Evolutionary conservation across 305 asterid genomes (phyloP), one percentile per base, ranked within the genome.

Genomic region (Solanum hybrid): DNA sequence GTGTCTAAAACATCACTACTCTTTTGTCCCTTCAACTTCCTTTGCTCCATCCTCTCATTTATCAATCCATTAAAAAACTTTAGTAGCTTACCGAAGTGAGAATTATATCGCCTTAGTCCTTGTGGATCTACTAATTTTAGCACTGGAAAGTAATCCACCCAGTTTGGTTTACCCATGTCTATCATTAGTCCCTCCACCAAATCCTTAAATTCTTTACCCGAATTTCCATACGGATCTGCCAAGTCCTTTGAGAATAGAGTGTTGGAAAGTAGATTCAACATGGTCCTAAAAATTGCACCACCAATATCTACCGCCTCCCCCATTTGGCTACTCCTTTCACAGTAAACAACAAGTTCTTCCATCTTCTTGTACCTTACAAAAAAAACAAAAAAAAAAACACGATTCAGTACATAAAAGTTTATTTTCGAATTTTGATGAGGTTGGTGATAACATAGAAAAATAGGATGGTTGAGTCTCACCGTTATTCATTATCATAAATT

Each of bases 221-320:
- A 89, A 24, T 88, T 90, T 6, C 89, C 86, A 7, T 85, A 91
- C 0, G 92, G 91, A 20, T 82, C 91, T 0, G 78, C 37, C 13
- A 90, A 34, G 28, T 93, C 93, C 11, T 33, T 88, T 0, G 95
- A 93, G 11, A 93, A 91, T 0, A 93, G 77, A 4, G 92, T 90
- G 10, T 89, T 87, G 40, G 93, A 90, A 83, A 93, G 34, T 5
- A 93, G 67, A 82, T 93, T 92, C 20, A 91, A 85, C 16, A 91
- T 10, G 3, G 93, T 92, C 26, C 90, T 86, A 28, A 90, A 93
- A 3, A 90, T 92, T 3, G 91, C 91, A 6, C 88, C 91, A 20
- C 94, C 93, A 6, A 92, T 74, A 61, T 92, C 86, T 87, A 93
- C 87, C 0, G 51, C 90, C 5, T 90, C 61, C 7, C 93, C 92